Percentiles rank a stretch among this genome's conserved stretches.
phyloP scores from a whole-genome alignment of 129 eudicot genomes.

The Heracleum sosnowskyi region DNA sequence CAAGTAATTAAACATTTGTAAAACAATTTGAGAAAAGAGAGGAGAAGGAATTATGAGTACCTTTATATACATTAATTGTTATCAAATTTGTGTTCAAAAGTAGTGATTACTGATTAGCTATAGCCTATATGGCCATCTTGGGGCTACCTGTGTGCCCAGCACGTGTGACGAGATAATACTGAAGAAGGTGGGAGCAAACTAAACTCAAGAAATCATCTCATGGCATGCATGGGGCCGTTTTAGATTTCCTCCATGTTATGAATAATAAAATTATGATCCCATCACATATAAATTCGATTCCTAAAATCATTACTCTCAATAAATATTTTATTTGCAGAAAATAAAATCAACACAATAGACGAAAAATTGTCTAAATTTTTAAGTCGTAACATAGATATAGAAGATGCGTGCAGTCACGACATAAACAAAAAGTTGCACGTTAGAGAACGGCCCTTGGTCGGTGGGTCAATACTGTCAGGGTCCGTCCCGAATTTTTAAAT shows the following conservation, averaged over 20 bases:
- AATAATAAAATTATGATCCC: not conserved
- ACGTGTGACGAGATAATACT: not conserved
- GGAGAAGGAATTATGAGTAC: too few relatives aligned
- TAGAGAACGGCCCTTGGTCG: conserved; percentile 59
- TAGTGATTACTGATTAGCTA: not conserved
- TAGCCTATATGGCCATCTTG: not conserved
- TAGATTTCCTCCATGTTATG: conserved; percentile 12
- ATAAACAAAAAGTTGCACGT: conserved; percentile 48
- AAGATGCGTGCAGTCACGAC: conserved; percentile 83
- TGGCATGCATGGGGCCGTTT: not conserved
- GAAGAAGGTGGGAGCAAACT: not conserved
- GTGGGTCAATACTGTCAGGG: conserved; percentile 24
- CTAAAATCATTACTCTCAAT: not conserved
- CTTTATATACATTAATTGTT: too few relatives aligned
- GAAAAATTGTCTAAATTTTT: not conserved
- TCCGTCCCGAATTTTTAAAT: too few relatives aligned
- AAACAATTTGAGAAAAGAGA: too few relatives aligned
- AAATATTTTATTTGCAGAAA: not conserved
- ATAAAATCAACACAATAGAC: not conserved
- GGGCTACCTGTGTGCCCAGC: conserved; percentile 7
- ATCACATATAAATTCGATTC: not conserved
- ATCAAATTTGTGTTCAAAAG: not conserved
- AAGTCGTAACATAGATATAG: conserved; percentile 8
- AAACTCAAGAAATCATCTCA: not conserved
- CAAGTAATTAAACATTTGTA: too few relatives aligned